Evolutionary conservation across 2,329 filamentous ascomycete genomes (phyloP).

Genomic region (Fusarium ramigenum): DNA sequence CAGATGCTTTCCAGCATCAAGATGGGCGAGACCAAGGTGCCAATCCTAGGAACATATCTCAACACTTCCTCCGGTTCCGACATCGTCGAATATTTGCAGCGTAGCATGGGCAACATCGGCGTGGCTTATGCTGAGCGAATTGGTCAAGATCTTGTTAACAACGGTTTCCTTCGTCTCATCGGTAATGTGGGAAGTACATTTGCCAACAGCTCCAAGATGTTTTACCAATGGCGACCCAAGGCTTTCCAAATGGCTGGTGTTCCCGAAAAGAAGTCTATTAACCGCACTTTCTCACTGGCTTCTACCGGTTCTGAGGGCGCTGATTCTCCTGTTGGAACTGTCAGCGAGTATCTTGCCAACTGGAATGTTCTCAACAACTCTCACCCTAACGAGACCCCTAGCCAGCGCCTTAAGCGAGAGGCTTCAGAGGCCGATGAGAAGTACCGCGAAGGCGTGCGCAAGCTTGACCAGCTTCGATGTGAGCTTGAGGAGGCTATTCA

Average conservation of each 20-base stretch:
- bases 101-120: slow-evolving; percentile 82
- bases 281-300: slow-evolving; percentile 78
- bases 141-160: slow-evolving; percentile 88
- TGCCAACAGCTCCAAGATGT: slow-evolving; percentile 96
- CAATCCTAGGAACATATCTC: slow-evolving; percentile 92
- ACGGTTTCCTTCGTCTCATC: slow-evolving; percentile 88
- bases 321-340: slow-evolving; percentile 84
- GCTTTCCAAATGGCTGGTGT: slow-evolving; percentile 88
- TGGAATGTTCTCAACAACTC: slow-evolving; percentile 90
- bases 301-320: slow-evolving; percentile 63
- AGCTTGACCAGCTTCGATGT: slow-evolving; percentile 89
- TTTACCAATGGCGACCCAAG: slow-evolving; percentile 96
- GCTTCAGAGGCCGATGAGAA: slow-evolving; percentile 90
- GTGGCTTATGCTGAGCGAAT: slow-evolving; percentile 93
- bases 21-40: slow-evolving; percentile 90
- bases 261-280: slow-evolving; percentile 84
- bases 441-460: slow-evolving; percentile 87
- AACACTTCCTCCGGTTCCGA: slow-evolving; percentile 93
- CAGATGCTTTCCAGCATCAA: slow-evolving; percentile 90
- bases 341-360: slow-evolving; percentile 88
- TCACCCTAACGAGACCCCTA: slow-evolving; percentile 91
- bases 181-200: slow-evolving; percentile 96
- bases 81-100: slow-evolving; percentile 95
- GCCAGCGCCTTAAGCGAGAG: slow-evolving; percentile 87
- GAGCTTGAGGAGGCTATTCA: slow-evolving; percentile 96